Base-by-base conservation (phyloP, 495 filamentous ascomycete genomes). In the Trichodelitschia bisporula region DNA sequence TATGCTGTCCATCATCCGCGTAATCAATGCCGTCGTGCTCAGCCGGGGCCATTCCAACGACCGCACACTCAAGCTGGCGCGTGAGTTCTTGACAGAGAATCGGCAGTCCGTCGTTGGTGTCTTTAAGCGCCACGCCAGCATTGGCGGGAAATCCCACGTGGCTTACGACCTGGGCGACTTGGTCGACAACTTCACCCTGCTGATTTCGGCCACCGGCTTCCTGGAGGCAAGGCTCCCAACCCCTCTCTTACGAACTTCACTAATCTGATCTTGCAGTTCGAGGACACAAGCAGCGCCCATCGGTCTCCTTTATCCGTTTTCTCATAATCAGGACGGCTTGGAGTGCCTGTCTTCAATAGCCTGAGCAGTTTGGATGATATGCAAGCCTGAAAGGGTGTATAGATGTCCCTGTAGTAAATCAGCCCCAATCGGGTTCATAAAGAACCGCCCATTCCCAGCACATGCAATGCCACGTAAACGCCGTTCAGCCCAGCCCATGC, bases 51-150 rank as follows among this genome's bases (percentile, higher is more conserved):
- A 69, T 6, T 72, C 84, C 39, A 93, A 93, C 47, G 65, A 72
- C 32, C 62, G 70, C 32, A 70, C 66, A 9, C 49, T 84, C 31
- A 58, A 72, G 16, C 74, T 80, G 40, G 80, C 67, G 10, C 61
- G 69, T 19, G 46, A 51, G 11, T 95, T 99, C 49, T 52, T 95
- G 31, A 50, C 57, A 14, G 74, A 84, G 37, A 82, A 90, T 46
- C 56, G 86, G 32, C 60, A 65, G 35, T 59, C 75, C 36, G 72
- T 91, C 36, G 66, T 89, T 36, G 72, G 79, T 13, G 67, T 89
- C n/a, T 77, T 95, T 44, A 99, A 99, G 51, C 61, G 78, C 28
- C 73, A 72, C 45, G 79, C 77, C 1, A 73, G 70, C 23, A 76
- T 92, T 35, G 79, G 79, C 2, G 51, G 49, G 5, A 23, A 38